These are phyloP conservation scores for Trichocomaceae sp. DNA, from an alignment of 2,329 filamentous ascomycete species.

Conservation along the genomic window DNA sequence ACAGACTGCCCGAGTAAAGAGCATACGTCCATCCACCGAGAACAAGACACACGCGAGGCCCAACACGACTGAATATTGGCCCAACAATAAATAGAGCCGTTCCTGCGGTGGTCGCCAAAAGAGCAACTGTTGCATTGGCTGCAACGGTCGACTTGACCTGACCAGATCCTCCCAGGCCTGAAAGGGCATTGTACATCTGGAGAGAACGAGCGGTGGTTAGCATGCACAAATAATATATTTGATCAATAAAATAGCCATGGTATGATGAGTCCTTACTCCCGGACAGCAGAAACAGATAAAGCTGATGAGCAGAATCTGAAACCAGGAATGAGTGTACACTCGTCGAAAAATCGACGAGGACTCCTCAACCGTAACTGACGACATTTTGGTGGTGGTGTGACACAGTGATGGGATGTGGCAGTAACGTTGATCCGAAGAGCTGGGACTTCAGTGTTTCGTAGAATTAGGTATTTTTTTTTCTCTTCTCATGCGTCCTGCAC, in stretches of 20 bases:
- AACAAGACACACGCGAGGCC: slow-evolving; percentile 39
- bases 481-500: not conserved
- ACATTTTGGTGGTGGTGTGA: slow-evolving; percentile 10
- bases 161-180: slow-evolving; percentile 41
- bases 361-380: slow-evolving; percentile 14
- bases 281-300: slow-evolving; percentile 47
- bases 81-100: slow-evolving; percentile 42
- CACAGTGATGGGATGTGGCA: not conserved
- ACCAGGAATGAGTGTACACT: slow-evolving; percentile 42
- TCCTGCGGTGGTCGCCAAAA: slow-evolving; percentile 38
- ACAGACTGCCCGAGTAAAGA: slow-evolving; percentile 40
- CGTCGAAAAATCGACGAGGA: slow-evolving; percentile 16
- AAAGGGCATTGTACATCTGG: slow-evolving; percentile 46
- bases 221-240: not conserved
- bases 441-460: not conserved
- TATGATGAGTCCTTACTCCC: slow-evolving; percentile 31
- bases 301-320: slow-evolving; percentile 44
- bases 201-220: not conserved
- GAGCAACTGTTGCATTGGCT: slow-evolving; percentile 43
- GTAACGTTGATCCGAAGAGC: not conserved
- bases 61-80: slow-evolving; percentile 39
- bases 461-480: no score
- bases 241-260: not conserved
- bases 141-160: slow-evolving; percentile 42
- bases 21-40: slow-evolving; percentile 44